Percentiles rank a stretch among this genome's conserved stretches.
Evolutionary conservation across 768 basidiomycete species (phyloP).

Genomic region (Boletus tomentosulus): DNA sequence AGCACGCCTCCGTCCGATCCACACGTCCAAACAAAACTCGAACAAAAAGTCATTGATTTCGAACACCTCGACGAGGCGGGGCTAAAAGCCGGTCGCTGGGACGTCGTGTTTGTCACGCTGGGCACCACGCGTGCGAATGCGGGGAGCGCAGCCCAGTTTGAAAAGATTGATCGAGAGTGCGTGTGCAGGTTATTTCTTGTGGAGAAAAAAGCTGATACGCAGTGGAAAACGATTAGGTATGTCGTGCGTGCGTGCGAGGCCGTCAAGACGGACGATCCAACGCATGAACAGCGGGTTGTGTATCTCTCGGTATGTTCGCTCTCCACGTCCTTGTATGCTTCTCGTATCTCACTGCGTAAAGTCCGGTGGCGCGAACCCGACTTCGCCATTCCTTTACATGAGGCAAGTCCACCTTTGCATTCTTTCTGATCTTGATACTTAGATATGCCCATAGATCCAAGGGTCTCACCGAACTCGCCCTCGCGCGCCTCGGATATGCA

Average conservation of each 20-base stretch:
- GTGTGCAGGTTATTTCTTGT: slow-evolving; percentile 12
- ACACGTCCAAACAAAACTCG: slow-evolving; percentile 53
- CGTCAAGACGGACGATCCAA: slow-evolving; percentile 47
- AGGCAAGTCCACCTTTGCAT: slow-evolving; percentile 29
- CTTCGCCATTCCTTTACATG: slow-evolving; percentile 49
- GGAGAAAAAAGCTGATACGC: background rate
- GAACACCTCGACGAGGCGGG: slow-evolving; percentile 55
- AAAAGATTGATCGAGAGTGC: slow-evolving; percentile 75
- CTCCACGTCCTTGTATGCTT: background rate
- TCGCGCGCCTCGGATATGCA: slow-evolving; percentile 63
- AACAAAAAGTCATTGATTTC: slow-evolving; percentile 65
- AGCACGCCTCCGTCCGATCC: slow-evolving; percentile 39
- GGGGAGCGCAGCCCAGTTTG: slow-evolving; percentile 62
- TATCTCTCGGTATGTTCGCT: slow-evolving; percentile 52
- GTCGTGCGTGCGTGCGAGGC: slow-evolving; percentile 70
- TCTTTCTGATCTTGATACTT: background rate
- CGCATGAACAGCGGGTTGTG: slow-evolving; percentile 53
- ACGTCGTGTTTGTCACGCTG: slow-evolving; percentile 72
- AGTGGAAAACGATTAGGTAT: slow-evolving; percentile 40
- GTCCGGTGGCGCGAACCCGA: slow-evolving; percentile 47
- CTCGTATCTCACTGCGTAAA: slow-evolving; percentile 16
- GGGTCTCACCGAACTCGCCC: slow-evolving; percentile 65
- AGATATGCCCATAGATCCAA: slow-evolving; percentile 48
- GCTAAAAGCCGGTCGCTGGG: slow-evolving; percentile 57
- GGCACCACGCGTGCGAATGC: slow-evolving; percentile 62